phyloP scores from a whole-genome alignment of 345 rosid genomes.

The Arabidopsis suecica region DNA sequence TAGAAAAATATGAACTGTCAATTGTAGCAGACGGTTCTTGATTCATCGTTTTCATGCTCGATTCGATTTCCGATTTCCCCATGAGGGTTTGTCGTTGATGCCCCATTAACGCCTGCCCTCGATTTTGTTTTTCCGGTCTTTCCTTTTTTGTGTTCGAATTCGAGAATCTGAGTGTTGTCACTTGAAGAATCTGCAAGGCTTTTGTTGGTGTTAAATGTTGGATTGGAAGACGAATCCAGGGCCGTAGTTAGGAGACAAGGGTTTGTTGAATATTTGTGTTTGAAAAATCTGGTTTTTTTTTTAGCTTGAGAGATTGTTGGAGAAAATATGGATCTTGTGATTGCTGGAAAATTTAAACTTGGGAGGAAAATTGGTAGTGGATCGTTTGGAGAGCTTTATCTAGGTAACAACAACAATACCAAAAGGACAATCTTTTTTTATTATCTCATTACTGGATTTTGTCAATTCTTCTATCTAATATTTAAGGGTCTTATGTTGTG shows the following conservation, averaged over 20 bases:
- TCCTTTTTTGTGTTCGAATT: neutral
- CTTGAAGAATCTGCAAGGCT: neutral
- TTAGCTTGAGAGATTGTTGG: constrained; percentile 16
- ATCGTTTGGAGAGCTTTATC: constrained; percentile 79
- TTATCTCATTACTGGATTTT: neutral
- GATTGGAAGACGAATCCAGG: constrained; percentile 38
- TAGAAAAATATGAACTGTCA: constrained; percentile 5
- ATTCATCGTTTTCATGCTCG: constrained; percentile 21
- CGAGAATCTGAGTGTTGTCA: neutral
- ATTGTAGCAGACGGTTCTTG: constrained; percentile 5
- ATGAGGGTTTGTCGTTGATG: neutral
- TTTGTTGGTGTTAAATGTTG: constrained; percentile 19
- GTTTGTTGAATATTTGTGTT: constrained; percentile 18
- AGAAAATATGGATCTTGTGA: constrained; percentile 58
- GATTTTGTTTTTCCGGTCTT: neutral
- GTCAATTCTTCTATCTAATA: too few relatives aligned
- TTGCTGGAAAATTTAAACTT: constrained; percentile 73
- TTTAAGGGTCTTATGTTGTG: constrained; percentile 22
- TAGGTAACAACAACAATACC: constrained; percentile 46
- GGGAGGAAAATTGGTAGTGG: constrained; percentile 89
- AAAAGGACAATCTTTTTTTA: neutral
- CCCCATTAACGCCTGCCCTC: neutral
- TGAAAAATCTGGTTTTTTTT: constrained; percentile 2
- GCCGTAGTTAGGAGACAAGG: neutral
- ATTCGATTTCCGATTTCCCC: neutral